phyloP scores from a whole-genome alignment of 2,329 filamentous ascomycete species.

The Annulohypoxylon truncatum region DNA sequence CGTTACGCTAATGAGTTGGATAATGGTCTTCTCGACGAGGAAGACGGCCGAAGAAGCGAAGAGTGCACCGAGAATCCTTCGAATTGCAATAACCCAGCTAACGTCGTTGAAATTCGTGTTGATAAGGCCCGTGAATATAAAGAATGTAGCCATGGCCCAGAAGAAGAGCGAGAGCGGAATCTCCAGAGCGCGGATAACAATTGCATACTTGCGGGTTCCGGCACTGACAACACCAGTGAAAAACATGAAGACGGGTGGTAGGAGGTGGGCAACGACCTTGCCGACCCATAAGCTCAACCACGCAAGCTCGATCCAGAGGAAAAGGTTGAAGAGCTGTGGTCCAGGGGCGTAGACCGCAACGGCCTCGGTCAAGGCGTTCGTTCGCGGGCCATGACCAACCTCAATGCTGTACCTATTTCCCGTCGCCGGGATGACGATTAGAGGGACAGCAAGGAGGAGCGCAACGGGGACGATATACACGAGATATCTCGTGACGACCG shows the following conservation, averaged over 20 bases:
- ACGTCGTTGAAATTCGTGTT: slow-evolving; percentile 51
- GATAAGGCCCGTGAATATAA: slow-evolving; percentile 71
- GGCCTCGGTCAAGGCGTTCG: slow-evolving; percentile 22
- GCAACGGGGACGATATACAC: slow-evolving; percentile 75
- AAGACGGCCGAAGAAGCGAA: slow-evolving; percentile 77
- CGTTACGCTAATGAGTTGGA: slow-evolving; percentile 85
- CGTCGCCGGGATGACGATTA: slow-evolving; percentile 65
- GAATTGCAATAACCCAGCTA: slow-evolving; percentile 68
- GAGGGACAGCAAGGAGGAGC: slow-evolving; percentile 69
- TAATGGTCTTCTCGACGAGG: slow-evolving; percentile 80
- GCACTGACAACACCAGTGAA: slow-evolving; percentile 76
- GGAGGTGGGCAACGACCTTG: slow-evolving; percentile 71
- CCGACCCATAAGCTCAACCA: slow-evolving; percentile 76
- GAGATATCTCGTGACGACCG: slow-evolving; percentile 72
- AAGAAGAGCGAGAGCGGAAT: slow-evolving; percentile 76
- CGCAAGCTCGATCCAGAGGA: slow-evolving; percentile 75
- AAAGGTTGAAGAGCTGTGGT: slow-evolving; percentile 69
- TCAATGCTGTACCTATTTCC: slow-evolving; percentile 53
- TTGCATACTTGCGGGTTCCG: slow-evolving; percentile 76
- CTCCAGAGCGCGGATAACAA: slow-evolving; percentile 71
- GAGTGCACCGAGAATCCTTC: slow-evolving; percentile 73
- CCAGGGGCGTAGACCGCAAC: slow-evolving; percentile 49
- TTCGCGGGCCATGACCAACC: slow-evolving; percentile 52
- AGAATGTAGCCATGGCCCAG: slow-evolving; percentile 72
- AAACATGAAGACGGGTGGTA: slow-evolving; percentile 74